Conservation (phyloP, 78 protist species). For the Polysphondylium violaceum region DNA sequence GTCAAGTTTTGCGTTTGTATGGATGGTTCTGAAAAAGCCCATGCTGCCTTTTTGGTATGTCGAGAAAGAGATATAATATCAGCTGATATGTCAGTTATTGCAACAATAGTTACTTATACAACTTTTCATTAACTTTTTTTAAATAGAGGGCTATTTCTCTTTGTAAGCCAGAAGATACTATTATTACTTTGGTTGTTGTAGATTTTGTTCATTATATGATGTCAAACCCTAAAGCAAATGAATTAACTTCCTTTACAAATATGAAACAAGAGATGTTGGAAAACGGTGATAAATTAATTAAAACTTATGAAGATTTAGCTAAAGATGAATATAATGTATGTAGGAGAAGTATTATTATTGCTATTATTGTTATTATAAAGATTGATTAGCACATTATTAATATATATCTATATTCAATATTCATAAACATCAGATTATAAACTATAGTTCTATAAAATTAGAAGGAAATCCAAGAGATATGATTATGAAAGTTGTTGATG, state of each 20-base stretch:
- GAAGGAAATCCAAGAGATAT: slow-evolving; percentile 68
- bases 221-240: slow-evolving; percentile 29
- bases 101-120: too few species aligned
- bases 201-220: slow-evolving; percentile 65
- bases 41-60: neutral
- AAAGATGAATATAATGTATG: slow-evolving; percentile 14
- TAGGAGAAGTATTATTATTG: neutral
- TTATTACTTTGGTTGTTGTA: slow-evolving; percentile 14
- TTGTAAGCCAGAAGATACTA: slow-evolving; percentile 18
- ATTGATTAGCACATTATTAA: neutral
- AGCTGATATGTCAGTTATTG: too few species aligned
- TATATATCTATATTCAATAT: too few species aligned
- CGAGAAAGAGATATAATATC: too few species aligned
- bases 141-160: slow-evolving; percentile 27
- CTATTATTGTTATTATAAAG: neutral
- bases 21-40: slow-evolving; percentile 7
- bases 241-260: slow-evolving; percentile 2
- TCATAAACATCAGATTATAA: neutral
- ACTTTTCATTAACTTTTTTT: too few species aligned
- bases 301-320: slow-evolving; percentile 43
- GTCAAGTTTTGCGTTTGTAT: neutral
- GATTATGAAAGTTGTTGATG: neutral
- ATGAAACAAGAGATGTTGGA: slow-evolving; percentile 46
- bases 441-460: neutral
- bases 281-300: slow-evolving; percentile 27